Evolutionary conservation across 2,329 filamentous ascomycete genomes (phyloP).

Genomic region (Talaromyces amestolkiae): DNA sequence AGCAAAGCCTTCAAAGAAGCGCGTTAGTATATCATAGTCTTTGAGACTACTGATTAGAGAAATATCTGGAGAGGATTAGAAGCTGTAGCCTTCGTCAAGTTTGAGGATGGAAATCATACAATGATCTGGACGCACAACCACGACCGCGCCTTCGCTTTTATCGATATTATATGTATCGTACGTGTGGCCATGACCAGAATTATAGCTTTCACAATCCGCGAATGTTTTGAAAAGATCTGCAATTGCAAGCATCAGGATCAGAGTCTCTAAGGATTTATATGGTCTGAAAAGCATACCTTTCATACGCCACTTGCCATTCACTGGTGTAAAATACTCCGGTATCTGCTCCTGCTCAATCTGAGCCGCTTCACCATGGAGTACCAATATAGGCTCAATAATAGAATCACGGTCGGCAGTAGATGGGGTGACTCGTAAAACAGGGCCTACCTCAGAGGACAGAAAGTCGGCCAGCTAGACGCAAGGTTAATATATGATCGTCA

Average conservation of each 20-base stretch:
- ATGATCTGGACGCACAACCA: conserved; percentile 61
- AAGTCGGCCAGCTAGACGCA: conserved; percentile 40
- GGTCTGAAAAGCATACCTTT: conserved; percentile 43
- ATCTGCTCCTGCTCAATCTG: conserved; percentile 54
- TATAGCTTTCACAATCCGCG: conserved; percentile 14
- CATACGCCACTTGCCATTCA: conserved; percentile 55
- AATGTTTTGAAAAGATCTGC: conserved; percentile 16
- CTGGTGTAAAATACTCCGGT: conserved; percentile 56
- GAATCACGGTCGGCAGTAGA: conserved; percentile 48
- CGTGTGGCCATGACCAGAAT: conserved; percentile 14
- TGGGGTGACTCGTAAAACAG: conserved; percentile 46
- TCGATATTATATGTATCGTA: conserved; percentile 60
- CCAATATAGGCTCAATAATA: conserved; percentile 57
- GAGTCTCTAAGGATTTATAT: background rate
- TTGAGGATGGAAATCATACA: background rate
- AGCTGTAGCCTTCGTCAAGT: background rate
- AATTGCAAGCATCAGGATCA: background rate
- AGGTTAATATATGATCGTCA: background rate
- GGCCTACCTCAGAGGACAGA: conserved; percentile 42
- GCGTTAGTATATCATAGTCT: background rate
- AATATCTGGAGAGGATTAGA: background rate
- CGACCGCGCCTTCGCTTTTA: conserved; percentile 54
- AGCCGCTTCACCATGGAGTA: conserved; percentile 51
- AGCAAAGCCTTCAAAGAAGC: conserved; percentile 1
- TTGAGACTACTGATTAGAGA: conserved; percentile 7